A percentile compares a stretch with the other conserved stretches of the same genome.
Evolutionary conservation across 2,329 filamentous ascomycete species (phyloP).

Genomic region (Cordyceps javanica): DNA sequence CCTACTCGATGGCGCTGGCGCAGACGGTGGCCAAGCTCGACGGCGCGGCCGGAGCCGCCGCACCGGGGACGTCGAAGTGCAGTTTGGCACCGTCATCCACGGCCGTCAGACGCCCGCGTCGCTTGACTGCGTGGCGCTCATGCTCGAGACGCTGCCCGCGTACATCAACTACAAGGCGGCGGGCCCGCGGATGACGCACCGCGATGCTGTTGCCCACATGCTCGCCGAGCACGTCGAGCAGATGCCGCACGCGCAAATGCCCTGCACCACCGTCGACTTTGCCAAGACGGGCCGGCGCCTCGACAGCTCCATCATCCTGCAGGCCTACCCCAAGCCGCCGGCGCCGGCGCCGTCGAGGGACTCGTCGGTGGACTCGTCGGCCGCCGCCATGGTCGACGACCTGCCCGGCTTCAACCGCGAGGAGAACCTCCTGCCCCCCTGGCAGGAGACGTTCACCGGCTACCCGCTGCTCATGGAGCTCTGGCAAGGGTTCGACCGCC

Average conservation of each 20-base stretch:
- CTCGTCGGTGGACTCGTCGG: too few species aligned
- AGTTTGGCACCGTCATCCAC: conserved; percentile 14
- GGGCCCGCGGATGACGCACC: background rate
- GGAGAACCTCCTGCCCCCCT: conserved; percentile 12
- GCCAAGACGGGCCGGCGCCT: conserved; percentile 12
- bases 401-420: conserved; percentile 14
- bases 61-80: conserved; percentile 7
- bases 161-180: conserved; percentile 8
- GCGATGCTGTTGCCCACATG: conserved; percentile 9
- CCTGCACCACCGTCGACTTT: conserved; percentile 13
- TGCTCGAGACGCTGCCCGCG: conserved; percentile 12
- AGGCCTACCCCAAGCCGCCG: conserved; percentile 9
- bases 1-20: conserved; percentile 14
- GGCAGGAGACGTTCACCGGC: conserved; percentile 12
- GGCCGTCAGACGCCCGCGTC: conserved; percentile 10
- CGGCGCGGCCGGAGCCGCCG: background rate
- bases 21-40: conserved; percentile 6
- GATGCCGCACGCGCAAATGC: conserved; percentile 13
- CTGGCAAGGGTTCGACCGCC: conserved; percentile 3
- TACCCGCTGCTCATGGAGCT: conserved; percentile 11
- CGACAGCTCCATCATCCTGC: conserved; percentile 13
- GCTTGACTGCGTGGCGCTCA: conserved; percentile 13
- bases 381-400: background rate
- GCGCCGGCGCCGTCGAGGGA: background rate
- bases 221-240: conserved; percentile 12